Percentiles rank a stretch among this genome's conserved stretches.
These are phyloP conservation scores for Sugiyamaella mastotermitis DNA, from an alignment of 805 yeast genomes.

Conservation along the genomic window DNA sequence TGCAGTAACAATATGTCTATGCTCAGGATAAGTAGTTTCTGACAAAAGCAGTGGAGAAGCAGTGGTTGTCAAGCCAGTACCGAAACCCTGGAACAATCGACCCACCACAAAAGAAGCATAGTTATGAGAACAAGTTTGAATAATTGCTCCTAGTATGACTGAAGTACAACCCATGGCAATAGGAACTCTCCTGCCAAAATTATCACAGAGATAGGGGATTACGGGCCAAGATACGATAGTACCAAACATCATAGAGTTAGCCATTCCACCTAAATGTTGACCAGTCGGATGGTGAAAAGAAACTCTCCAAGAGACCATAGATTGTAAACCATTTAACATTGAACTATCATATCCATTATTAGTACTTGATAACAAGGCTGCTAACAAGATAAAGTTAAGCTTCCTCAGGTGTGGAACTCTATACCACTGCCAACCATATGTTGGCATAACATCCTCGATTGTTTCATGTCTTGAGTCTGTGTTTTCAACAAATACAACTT, in stretches of 20 bases:
- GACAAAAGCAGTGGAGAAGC: slow-evolving; percentile 76
- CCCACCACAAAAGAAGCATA: slow-evolving; percentile 66
- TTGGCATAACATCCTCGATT: slow-evolving; percentile 8
- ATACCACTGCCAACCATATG: slow-evolving; percentile 11
- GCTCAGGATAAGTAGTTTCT: slow-evolving; percentile 58
- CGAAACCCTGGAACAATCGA: slow-evolving; percentile 63
- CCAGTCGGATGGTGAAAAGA: slow-evolving; percentile 14
- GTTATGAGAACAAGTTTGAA: slow-evolving; percentile 32
- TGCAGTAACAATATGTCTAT: slow-evolving; percentile 56
- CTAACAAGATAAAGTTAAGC: slow-evolving; percentile 8
- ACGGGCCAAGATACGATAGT: slow-evolving; percentile 65
- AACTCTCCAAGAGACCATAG: slow-evolving; percentile 22
- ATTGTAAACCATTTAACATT: slow-evolving; percentile 16
- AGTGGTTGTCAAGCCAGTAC: slow-evolving; percentile 67
- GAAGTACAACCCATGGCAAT: slow-evolving; percentile 45
- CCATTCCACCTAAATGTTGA: slow-evolving; percentile 13
- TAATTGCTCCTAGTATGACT: slow-evolving; percentile 56
- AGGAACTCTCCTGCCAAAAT: slow-evolving; percentile 56
- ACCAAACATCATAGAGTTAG: slow-evolving; percentile 38
- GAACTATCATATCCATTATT: slow-evolving; percentile 18
- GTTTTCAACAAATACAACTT: not conserved
- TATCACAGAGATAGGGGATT: slow-evolving; percentile 55
- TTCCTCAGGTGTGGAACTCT: slow-evolving; percentile 8
- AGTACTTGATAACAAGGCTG: slow-evolving; percentile 8
- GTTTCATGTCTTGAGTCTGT: not conserved